phyloP scores from a whole-genome alignment of 371 early-diverging fungal genomes.

The Actinomortierella wolfii region DNA sequence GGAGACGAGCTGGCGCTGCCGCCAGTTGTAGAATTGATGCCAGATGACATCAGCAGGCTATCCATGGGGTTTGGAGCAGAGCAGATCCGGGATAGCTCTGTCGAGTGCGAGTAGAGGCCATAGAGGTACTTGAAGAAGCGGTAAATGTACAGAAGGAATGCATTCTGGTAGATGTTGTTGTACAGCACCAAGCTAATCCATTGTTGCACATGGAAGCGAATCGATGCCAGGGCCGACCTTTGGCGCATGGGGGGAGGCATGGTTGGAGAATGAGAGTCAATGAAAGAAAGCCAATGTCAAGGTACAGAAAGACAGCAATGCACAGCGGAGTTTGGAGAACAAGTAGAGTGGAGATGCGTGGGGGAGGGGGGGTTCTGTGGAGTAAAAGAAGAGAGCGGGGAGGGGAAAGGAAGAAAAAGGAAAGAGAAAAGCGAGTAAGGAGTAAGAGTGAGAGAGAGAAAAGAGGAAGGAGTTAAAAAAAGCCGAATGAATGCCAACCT shows the following conservation, averaged over 20 bases:
- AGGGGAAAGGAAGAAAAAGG: neutral
- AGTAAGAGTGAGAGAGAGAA: slow-evolving; percentile 3
- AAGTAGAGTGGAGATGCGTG: neutral
- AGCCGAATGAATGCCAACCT: neutral
- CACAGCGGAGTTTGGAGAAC: neutral
- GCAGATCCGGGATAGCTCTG: slow-evolving; percentile 70
- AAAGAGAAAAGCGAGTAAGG: neutral
- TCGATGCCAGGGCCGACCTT: slow-evolving; percentile 11
- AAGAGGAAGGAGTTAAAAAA: neutral
- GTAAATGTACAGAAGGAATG: slow-evolving; percentile 54
- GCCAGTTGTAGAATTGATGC: no score
- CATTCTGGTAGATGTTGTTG: slow-evolving; percentile 58
- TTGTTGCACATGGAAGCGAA: slow-evolving; percentile 42
- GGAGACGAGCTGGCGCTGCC: no score
- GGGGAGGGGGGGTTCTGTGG: no score
- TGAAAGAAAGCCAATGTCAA: slow-evolving; percentile 3
- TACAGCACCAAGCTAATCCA: slow-evolving; percentile 56
- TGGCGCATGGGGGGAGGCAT: neutral
- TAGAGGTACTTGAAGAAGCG: slow-evolving; percentile 58
- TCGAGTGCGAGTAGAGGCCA: slow-evolving; percentile 55
- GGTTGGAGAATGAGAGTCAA: neutral
- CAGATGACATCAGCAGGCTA: no score
- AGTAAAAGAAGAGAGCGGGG: neutral
- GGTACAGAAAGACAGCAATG: slow-evolving; percentile 10
- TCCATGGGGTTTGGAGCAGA: slow-evolving; percentile 14